Base-by-base conservation (phyloP, 306 rosid species). In the Ceratonia siliqua region DNA sequence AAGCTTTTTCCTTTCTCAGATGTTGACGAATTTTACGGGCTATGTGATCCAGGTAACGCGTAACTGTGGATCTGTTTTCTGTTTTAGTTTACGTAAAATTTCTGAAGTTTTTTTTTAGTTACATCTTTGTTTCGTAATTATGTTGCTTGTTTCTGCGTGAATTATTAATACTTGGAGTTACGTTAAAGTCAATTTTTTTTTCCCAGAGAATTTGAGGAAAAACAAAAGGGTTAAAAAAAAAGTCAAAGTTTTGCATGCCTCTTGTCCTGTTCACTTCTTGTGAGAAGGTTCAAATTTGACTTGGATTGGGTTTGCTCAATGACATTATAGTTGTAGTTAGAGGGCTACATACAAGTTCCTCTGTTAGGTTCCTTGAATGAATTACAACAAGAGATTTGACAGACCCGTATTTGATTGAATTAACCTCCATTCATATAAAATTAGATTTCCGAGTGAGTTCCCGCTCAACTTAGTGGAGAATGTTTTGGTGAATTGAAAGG, bases 21-120 rank as follows among this genome's bases (percentile, higher is more conserved):
- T 85, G 98, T 94, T 21, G 98, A 91, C 82, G 95, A 89, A 53
- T 91, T 94, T 78, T 91, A 91, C 64, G 87, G 89, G 3, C 93
- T 88, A 62, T 90, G 99, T 76, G 97, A 91, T 86, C 95, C 98
- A 88, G 98, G 97, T 94, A 85, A 68, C 61, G 73, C 22, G 10
- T 73, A 33, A 62, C 70, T 39, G 10, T 53, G 73, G 88, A 86
- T 90, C 87, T 66, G 54, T 38, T 18, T 36, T 18, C 4, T 45
- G 2, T 20, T 42, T 71, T 30, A 8, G 15, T 54, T 76, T 25
- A 48, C 62, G 22, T 78, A 5, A 8, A 35, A 58, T 13, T 49
- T 5, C 27, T 66, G n/a, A 1, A 17, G 46, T 50, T 18, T 22
- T 28, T 62, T 14, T 3, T 25, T 8, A 33, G 10, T 5, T 36